Conservation (phyloP, 352 stramenopile genomes). For the Globisporangium carolinianum region DNA sequence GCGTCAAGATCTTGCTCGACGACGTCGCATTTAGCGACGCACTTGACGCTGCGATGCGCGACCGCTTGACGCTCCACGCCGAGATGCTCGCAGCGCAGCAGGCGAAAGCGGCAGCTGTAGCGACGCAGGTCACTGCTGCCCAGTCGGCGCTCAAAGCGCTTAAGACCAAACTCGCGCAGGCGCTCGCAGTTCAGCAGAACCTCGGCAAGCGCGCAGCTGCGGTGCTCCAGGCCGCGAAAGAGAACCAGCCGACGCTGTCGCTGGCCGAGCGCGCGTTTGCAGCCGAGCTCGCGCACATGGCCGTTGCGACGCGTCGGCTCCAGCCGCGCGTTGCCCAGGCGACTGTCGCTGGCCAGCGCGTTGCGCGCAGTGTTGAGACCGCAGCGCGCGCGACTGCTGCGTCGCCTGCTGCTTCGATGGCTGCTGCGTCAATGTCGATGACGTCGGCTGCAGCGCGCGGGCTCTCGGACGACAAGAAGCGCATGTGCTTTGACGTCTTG, state of each 20-base stretch:
- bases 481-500: conserved; percentile 80
- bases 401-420: background rate
- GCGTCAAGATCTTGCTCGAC: conserved; percentile 35
- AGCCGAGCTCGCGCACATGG: conserved; percentile 57
- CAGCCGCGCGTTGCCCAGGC: conserved; percentile 66
- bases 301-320: conserved; percentile 54
- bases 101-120: conserved; percentile 34
- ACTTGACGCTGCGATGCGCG: conserved; percentile 56
- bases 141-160: conserved; percentile 32
- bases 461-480: conserved; percentile 68
- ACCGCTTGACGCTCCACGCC: conserved; percentile 46
- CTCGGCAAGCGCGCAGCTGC: conserved; percentile 70
- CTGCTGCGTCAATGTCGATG: conserved; percentile 14
- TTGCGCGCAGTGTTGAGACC: conserved; percentile 48
- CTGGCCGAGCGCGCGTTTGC: conserved; percentile 69
- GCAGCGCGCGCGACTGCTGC: conserved; percentile 18
- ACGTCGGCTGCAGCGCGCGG: conserved; percentile 4
- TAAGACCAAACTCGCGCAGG: conserved; percentile 46
- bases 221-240: conserved; percentile 71
- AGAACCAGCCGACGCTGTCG: conserved; percentile 75
- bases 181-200: conserved; percentile 63
- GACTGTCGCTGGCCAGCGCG: conserved; percentile 53
- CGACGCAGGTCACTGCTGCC: conserved; percentile 25
- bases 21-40: conserved; percentile 74
- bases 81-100: conserved; percentile 52